Conservation (phyloP, 805 yeast species). For the Lipomyces japonicus region DNA sequence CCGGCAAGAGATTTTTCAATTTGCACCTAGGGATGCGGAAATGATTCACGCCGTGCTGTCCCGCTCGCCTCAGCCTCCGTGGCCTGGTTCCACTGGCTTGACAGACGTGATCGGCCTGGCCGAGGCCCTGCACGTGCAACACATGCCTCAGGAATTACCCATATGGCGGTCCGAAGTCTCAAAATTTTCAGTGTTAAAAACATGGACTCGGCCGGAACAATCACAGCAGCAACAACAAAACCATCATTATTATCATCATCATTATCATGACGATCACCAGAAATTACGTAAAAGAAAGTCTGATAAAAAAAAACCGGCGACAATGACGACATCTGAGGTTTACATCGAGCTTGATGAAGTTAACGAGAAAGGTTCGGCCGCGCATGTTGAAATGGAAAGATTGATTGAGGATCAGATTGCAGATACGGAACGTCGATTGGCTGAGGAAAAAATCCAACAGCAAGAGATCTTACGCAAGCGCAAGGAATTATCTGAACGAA, state of each 20-base stretch:
- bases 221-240: not conserved
- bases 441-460: conserved; percentile 4
- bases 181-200: conserved; percentile 37
- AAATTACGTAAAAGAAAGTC: not conserved
- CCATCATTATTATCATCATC: not conserved
- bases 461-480: not conserved
- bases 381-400: conserved; percentile 7
- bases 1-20: conserved; percentile 44
- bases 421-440: conserved; percentile 13
- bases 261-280: not conserved
- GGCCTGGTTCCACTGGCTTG: conserved; percentile 27
- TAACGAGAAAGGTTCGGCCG: conserved; percentile 2
- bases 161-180: conserved; percentile 33
- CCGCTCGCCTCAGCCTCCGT: conserved; percentile 30
- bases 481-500: conserved; percentile 1
- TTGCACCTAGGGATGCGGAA: conserved; percentile 40
- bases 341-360: conserved; percentile 23
- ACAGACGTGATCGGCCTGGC: conserved; percentile 31
- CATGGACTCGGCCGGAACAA: conserved; percentile 3
- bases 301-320: not conserved
- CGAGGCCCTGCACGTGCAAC: conserved; percentile 20
- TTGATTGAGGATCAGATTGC: conserved; percentile 9
- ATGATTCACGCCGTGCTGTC: conserved; percentile 43
- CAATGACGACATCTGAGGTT: conserved; percentile 12
- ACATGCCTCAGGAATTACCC: conserved; percentile 26